These are phyloP conservation scores for Raphanus raphanistrum DNA, from an alignment of 345 rosid species.

Conservation along the genomic window DNA sequence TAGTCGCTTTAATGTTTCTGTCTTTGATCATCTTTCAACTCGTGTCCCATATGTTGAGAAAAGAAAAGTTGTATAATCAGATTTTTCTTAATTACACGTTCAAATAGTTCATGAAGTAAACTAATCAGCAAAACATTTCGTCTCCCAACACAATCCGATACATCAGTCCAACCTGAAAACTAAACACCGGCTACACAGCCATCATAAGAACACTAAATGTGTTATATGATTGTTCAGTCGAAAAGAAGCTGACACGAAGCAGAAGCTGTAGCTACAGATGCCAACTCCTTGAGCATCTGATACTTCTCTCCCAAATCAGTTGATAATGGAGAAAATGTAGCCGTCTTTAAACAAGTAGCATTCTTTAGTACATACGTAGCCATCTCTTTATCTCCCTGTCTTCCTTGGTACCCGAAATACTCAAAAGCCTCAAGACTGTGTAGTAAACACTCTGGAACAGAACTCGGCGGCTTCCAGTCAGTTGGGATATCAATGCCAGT, in stretches of 20 bases:
- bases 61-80: background rate
- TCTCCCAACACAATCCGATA: too few relatives aligned
- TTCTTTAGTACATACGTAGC: conserved; percentile 4
- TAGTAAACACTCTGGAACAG: conserved; percentile 8
- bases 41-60: background rate
- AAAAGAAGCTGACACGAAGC: background rate
- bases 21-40: background rate
- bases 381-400: background rate
- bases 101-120: too few relatives aligned
- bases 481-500: background rate
- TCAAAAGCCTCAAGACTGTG: conserved; percentile 16
- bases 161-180: too few relatives aligned
- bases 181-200: too few relatives aligned
- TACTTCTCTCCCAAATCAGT: background rate
- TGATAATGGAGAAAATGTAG: conserved; percentile 2
- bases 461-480: conserved; percentile 12
- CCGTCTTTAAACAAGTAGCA: conserved; percentile 10
- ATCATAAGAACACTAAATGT: background rate
- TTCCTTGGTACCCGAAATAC: conserved; percentile 12
- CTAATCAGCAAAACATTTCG: too few relatives aligned
- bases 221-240: background rate
- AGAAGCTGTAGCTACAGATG: conserved; percentile 2
- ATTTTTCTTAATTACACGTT: too few relatives aligned
- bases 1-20: background rate
- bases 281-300: conserved; percentile 18